Evolutionary conservation across 2,329 filamentous ascomycete genomes (phyloP).

Genomic region (Neofusicoccum sp.): DNA sequence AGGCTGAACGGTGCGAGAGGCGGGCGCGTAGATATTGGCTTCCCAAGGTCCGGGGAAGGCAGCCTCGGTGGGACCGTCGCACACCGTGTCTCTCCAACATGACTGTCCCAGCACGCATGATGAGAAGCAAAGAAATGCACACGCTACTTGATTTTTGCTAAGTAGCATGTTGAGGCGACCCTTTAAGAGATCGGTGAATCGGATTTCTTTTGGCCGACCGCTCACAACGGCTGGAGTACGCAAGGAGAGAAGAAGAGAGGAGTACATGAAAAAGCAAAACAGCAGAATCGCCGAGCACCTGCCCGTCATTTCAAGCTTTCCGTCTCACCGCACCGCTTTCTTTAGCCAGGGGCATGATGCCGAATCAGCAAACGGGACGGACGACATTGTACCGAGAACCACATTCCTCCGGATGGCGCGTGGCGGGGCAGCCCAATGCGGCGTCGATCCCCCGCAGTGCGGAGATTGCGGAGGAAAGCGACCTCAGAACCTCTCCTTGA

Average conservation of each 20-base stretch:
- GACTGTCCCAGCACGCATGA: slow-evolving; percentile 2
- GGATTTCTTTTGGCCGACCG: neutral
- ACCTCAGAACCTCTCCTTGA: neutral
- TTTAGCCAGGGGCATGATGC: neutral
- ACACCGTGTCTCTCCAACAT: slow-evolving; percentile 58
- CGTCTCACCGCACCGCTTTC: neutral
- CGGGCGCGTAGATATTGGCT: slow-evolving; percentile 56
- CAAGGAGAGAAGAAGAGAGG: neutral
- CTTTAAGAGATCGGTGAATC: neutral
- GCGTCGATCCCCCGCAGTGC: slow-evolving; percentile 7
- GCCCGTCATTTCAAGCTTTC: neutral
- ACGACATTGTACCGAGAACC: neutral
- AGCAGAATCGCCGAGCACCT: neutral
- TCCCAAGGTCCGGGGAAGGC: slow-evolving; percentile 61
- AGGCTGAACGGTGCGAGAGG: slow-evolving; percentile 51
- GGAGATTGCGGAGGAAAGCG: slow-evolving; percentile 1
- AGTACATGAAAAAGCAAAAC: neutral
- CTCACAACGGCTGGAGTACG: neutral
- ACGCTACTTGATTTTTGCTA: neutral
- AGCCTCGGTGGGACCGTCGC: slow-evolving; percentile 48
- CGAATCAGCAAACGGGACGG: neutral
- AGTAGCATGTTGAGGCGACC: neutral
- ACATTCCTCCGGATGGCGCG: neutral
- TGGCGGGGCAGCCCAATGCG: neutral
- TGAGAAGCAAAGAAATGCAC: neutral